Base-by-base conservation (phyloP, 768 basidiomycete species). In the Candolleomyces eurysporus region DNA sequence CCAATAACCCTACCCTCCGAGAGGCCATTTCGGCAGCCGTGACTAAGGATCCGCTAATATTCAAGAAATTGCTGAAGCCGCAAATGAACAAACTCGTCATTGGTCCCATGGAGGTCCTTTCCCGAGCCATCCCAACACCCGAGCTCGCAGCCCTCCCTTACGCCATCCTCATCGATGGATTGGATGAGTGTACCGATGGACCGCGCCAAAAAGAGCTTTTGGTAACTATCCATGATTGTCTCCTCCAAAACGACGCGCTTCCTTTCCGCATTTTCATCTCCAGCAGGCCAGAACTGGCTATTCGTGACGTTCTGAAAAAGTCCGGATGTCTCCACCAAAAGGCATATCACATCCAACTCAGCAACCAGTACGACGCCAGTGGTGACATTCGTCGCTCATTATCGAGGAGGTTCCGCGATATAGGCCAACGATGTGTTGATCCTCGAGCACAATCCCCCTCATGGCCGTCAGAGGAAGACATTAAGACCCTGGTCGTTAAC, bases 391-490 rank as follows among this genome's bases (percentile, higher is more conserved):
- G 45, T 42, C 22, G 46, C 43, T 64, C 61, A 48, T n/a, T n/a
- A n/a, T n/a, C n/a, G n/a, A n/a, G n/a, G n/a, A n/a, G n/a, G n/a
- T n/a, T n/a, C n/a, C n/a, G n/a, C 17, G 13, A 14, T n/a, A 64
- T 61, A 14, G 40, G 9, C 16, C 21, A 39, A 4, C 3, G 40
- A 26, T 45, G 58, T 26, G 14, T 21, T 0, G 36, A 32, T 19
- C 17, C 6, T 13, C 49, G 31, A 9, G 3, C 21, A 31, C 19
- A 42, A 49, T 45, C 40, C 22, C 26, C 19, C 36, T 19, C 4
- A 13, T 67, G 66, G 66, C 66, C 66, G 39, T 17, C 50, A 19
- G 53, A 57, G 32, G 56, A 43, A 3, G 57, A 19, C 5, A 17
- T 61, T 21, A 19, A 48, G 14, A 51, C 50, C 6, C 52, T 67